Conservation (phyloP, 1,284 basidiomycete species). For the Cutaneotrichosporon cyanovorans region DNA sequence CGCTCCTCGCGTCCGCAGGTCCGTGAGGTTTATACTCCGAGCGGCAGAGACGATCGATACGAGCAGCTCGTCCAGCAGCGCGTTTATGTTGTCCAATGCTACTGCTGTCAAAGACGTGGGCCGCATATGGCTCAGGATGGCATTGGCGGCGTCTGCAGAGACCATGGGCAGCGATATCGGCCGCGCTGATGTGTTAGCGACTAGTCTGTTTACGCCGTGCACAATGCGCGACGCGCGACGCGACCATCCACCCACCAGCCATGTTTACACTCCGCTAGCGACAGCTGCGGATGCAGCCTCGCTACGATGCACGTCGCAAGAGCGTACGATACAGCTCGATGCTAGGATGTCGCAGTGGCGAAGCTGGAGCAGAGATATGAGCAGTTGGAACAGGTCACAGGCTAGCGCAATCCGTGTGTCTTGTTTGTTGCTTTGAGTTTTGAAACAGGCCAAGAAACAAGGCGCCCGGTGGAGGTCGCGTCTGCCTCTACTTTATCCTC, state of each 20-base stretch:
- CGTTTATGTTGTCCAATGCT: conserved; percentile 69
- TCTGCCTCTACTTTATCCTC: too few relatives aligned
- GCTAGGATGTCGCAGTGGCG: too few relatives aligned
- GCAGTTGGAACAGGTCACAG: neutral
- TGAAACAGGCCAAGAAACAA: too few relatives aligned
- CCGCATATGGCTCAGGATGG: conserved; percentile 79
- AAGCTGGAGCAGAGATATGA: neutral
- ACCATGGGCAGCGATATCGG: conserved; percentile 42
- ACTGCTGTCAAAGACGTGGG: conserved; percentile 73
- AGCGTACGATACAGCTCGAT: neutral
- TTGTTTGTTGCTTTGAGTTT: too few relatives aligned
- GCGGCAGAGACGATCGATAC: conserved; percentile 63
- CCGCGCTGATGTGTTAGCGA: neutral
- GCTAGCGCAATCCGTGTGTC: too few relatives aligned
- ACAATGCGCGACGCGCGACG: neutral
- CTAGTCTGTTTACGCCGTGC: too few relatives aligned
- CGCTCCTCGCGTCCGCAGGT: conserved; percentile 61
- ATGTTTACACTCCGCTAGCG: neutral
- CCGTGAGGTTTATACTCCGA: conserved; percentile 64
- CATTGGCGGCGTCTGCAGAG: conserved; percentile 70
- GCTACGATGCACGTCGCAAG: neutral
- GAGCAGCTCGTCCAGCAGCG: conserved; percentile 79
- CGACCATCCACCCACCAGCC: conserved; percentile 4
- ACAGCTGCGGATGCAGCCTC: neutral
- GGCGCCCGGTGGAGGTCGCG: too few relatives aligned